Evolutionary conservation across 148 eudicot genomes (phyloP).

Genomic region (Chenopodium suecicum): DNA sequence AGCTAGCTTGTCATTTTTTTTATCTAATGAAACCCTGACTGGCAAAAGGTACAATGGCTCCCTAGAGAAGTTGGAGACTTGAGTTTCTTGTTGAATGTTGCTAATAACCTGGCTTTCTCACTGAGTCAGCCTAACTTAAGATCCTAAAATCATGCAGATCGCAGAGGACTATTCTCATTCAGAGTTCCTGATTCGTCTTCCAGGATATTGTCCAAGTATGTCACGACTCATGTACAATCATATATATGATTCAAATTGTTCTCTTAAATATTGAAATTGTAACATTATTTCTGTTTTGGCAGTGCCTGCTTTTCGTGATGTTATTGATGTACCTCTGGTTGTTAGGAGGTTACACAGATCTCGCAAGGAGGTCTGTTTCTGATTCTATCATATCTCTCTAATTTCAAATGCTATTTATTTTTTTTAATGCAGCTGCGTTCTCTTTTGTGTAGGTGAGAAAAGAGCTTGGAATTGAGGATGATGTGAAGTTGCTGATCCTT

Average conservation of each 20-base stretch:
- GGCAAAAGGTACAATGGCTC: too few relatives aligned
- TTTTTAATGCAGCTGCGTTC: neutral
- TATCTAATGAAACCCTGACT: too few relatives aligned
- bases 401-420: neutral
- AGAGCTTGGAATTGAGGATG: constrained; percentile 73
- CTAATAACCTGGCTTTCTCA: neutral
- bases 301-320: constrained; percentile 99
- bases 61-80: too few relatives aligned
- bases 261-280: constrained; percentile 8
- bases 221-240: constrained; percentile 4
- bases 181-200: constrained; percentile 93
- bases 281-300: constrained; percentile 19
- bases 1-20: too few relatives aligned
- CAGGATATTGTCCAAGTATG: constrained; percentile 99
- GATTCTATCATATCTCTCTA: constrained; percentile 14
- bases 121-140: neutral
- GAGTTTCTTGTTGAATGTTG: neutral
- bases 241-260: neutral
- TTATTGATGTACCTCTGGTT: constrained; percentile 90
- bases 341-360: constrained; percentile 93
- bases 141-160: constrained; percentile 48
- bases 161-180: constrained; percentile 98
- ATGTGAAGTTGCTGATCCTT: constrained; percentile 76
- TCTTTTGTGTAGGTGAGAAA: constrained; percentile 51
- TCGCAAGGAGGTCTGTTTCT: constrained; percentile 65